These are phyloP conservation scores for Eragrostis curvula DNA, from an alignment of 176 grass and related monocot genomes.

Conservation along the genomic window DNA sequence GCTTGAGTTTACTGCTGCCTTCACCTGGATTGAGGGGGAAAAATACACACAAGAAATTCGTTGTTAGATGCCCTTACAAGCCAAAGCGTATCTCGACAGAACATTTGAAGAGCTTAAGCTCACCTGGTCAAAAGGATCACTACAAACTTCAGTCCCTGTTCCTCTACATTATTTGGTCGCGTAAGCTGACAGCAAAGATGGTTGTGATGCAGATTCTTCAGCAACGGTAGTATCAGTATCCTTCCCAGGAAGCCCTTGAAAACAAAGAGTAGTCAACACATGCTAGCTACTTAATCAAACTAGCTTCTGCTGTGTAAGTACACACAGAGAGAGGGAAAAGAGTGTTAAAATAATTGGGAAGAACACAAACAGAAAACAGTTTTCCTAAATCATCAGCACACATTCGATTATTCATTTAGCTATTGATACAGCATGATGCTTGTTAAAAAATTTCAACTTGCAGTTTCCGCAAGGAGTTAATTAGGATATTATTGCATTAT, in stretches of 20 bases:
- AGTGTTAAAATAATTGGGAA: not conserved
- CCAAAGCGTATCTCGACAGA: conserved; percentile 9
- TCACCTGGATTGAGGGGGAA: not conserved
- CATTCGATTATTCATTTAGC: not conserved
- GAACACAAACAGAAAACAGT: not conserved
- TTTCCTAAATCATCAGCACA: not conserved
- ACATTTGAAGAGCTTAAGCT: conserved; percentile 14
- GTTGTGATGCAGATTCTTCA: conserved; percentile 11
- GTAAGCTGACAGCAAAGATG: not conserved
- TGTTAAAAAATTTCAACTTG: not conserved
- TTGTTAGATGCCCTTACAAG: not conserved
- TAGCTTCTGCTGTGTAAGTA: not conserved
- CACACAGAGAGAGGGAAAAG: not conserved
- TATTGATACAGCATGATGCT: not conserved
- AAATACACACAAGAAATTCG: not conserved
- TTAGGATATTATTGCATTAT: no score
- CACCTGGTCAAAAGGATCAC: conserved; percentile 2
- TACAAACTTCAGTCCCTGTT: not conserved
- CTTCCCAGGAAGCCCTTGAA: not conserved
- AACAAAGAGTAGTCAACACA: not conserved
- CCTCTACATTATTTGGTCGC: not conserved
- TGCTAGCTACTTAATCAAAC: not conserved
- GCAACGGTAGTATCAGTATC: not conserved
- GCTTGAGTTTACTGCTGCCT: no score
- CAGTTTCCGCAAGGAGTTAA: not conserved